Evolutionary conservation across 257 asterid genomes (phyloP).

Genomic region (Paraleonurus japonicus): DNA sequence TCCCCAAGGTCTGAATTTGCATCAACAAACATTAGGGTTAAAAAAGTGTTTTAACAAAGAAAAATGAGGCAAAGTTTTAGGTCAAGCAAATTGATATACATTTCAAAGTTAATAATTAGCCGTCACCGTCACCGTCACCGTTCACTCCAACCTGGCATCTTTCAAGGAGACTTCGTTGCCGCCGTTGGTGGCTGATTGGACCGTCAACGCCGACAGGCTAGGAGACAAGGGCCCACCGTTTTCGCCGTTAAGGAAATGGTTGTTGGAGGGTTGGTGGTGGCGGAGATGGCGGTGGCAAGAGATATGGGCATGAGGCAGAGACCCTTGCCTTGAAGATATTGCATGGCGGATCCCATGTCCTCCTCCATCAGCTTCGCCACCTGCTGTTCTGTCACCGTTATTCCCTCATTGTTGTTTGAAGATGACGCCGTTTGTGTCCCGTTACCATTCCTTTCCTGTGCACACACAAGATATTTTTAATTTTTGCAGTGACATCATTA

Average conservation of each 20-base stretch:
- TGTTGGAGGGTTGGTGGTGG: slow-evolving; percentile 40
- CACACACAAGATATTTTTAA: not conserved
- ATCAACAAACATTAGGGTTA: not conserved
- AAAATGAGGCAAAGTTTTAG: not conserved
- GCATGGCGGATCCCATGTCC: slow-evolving; percentile 91
- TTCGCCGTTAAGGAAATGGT: slow-evolving; percentile 31
- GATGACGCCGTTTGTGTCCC: slow-evolving; percentile 51
- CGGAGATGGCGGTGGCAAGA: slow-evolving; percentile 67
- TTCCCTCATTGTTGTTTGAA: slow-evolving; percentile 42
- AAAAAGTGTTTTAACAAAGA: not conserved
- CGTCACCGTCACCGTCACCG: not conserved
- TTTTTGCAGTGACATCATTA: no score
- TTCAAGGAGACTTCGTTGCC: slow-evolving; percentile 7
- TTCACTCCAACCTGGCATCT: slow-evolving; percentile 13
- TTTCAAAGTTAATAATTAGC: slow-evolving; percentile 4
- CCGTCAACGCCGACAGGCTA: slow-evolving; percentile 55
- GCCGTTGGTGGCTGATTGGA: slow-evolving; percentile 28
- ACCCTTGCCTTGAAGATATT: slow-evolving; percentile 84
- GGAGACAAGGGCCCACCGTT: slow-evolving; percentile 58
- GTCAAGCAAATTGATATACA: slow-evolving; percentile 12
- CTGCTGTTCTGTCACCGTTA: slow-evolving; percentile 63
- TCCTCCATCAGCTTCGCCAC: slow-evolving; percentile 88
- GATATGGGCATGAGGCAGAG: slow-evolving; percentile 93
- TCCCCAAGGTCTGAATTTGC: not conserved
- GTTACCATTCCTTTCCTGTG: slow-evolving; percentile 40